These are phyloP conservation scores for Fraxinus angustifolia DNA, from an alignment of 305 asterid genomes.

Conservation along the genomic window DNA sequence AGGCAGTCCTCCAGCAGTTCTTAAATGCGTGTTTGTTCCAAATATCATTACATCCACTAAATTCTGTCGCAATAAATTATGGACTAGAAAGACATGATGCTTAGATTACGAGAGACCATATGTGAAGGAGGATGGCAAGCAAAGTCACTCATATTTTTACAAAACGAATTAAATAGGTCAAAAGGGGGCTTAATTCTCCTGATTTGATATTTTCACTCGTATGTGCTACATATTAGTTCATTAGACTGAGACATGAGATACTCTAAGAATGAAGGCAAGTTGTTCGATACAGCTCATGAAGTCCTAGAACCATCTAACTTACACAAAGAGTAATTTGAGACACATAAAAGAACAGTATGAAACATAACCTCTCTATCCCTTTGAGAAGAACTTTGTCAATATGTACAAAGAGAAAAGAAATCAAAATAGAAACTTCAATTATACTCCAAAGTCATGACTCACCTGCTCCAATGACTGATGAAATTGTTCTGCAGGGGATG, in stretches of 20 bases:
- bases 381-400: not conserved
- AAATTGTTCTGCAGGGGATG: conserved; percentile 69
- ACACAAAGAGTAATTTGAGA: not conserved
- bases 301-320: not conserved
- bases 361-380: not conserved
- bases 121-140: not conserved
- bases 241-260: not conserved
- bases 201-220: not conserved
- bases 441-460: conserved; percentile 13
- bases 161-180: not conserved
- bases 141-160: not conserved
- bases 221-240: not conserved
- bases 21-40: not conserved
- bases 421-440: not conserved
- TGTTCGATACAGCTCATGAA: not conserved
- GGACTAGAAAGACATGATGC: not conserved
- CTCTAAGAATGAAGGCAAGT: not conserved
- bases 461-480: conserved; percentile 70
- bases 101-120: not conserved
- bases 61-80: not conserved
- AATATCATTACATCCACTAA: not conserved
- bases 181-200: not conserved
- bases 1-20: not conserved
- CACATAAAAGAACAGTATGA: not conserved
- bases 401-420: not conserved